These are phyloP conservation scores for Cenchrus fungigraminus DNA, from an alignment of 176 grass and related monocot genomes.

Conservation along the genomic window DNA sequence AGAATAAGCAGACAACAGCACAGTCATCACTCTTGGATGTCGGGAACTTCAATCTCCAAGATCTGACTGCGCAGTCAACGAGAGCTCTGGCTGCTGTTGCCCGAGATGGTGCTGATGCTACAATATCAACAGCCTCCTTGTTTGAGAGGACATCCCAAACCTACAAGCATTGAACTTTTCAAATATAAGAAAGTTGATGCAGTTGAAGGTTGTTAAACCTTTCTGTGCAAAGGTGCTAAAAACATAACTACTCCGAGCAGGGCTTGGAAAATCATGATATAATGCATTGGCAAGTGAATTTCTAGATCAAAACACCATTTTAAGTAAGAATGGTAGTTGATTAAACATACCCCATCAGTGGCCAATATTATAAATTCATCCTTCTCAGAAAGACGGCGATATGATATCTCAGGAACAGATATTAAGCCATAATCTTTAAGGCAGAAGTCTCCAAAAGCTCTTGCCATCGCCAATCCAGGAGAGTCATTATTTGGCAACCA, in stretches of 20 bases:
- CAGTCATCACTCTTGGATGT: conserved; percentile 97
- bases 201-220: conserved; percentile 13
- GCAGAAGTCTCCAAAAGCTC: conserved; percentile 98
- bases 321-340: conserved; percentile 21
- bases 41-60: conserved; percentile 97
- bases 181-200: conserved; percentile 38
- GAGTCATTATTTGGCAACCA: conserved; percentile 98
- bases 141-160: conserved; percentile 99
- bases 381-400: conserved; percentile 75
- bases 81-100: conserved; percentile 83
- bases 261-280: background rate
- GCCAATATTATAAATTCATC: conserved; percentile 96
- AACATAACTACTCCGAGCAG: background rate
- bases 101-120: conserved; percentile 73
- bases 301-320: conserved; percentile 13
- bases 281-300: background rate
- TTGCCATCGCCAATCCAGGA: conserved; percentile 97
- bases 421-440: conserved; percentile 99
- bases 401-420: conserved; percentile 95
- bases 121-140: conserved; percentile 90
- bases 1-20: conserved; percentile 84
- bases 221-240: conserved; percentile 11
- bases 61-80: conserved; percentile 84
- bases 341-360: conserved; percentile 84
- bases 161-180: conserved; percentile 48